These are phyloP conservation scores for Anthracocystis setariae DNA, from an alignment of 1,284 basidiomycete species.

Conservation along the genomic window DNA sequence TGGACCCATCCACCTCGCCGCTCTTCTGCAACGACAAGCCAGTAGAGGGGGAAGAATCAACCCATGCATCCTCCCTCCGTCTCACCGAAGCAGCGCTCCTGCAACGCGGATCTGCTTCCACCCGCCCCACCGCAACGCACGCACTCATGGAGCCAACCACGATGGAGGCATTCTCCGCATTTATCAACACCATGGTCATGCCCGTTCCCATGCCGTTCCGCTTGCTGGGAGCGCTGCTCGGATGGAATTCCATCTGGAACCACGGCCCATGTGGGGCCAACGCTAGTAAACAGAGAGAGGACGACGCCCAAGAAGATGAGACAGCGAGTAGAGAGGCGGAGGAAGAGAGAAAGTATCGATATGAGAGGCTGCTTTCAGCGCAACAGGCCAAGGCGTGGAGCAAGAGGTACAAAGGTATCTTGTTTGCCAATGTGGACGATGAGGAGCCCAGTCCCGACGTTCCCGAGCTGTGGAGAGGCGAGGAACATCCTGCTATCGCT, in stretches of 20 bases:
- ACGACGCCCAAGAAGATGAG: slow-evolving; percentile 1
- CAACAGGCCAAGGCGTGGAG: slow-evolving; percentile 54
- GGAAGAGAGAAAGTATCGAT: slow-evolving; percentile 36
- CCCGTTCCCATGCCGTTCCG: slow-evolving; percentile 49
- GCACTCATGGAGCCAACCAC: slow-evolving; percentile 44
- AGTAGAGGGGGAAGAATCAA: slow-evolving; percentile 25
- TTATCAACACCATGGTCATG: slow-evolving; percentile 52
- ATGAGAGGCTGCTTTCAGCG: slow-evolving; percentile 41
- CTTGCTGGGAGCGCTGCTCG: slow-evolving; percentile 37
- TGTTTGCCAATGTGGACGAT: slow-evolving; percentile 48
- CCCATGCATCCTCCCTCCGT: slow-evolving; percentile 4
- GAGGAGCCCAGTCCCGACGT: slow-evolving; percentile 42
- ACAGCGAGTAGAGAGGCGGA: slow-evolving; percentile 18
- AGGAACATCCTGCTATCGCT: slow-evolving; percentile 50
- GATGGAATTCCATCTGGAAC: slow-evolving; percentile 38
- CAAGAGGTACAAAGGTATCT: slow-evolving; percentile 37
- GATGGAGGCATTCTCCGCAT: slow-evolving; percentile 43
- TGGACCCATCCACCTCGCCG: slow-evolving; percentile 26
- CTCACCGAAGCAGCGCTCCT: slow-evolving; percentile 43
- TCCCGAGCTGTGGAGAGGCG: slow-evolving; percentile 42
- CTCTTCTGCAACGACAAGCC: slow-evolving; percentile 37
- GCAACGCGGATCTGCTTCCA: slow-evolving; percentile 23
- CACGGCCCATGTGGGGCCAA: background rate
- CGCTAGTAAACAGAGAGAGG: background rate
- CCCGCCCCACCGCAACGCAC: slow-evolving; percentile 5